Evolutionary conservation across 2,329 filamentous ascomycete species (phyloP).

Genomic region (Peltaster fructicola): DNA sequence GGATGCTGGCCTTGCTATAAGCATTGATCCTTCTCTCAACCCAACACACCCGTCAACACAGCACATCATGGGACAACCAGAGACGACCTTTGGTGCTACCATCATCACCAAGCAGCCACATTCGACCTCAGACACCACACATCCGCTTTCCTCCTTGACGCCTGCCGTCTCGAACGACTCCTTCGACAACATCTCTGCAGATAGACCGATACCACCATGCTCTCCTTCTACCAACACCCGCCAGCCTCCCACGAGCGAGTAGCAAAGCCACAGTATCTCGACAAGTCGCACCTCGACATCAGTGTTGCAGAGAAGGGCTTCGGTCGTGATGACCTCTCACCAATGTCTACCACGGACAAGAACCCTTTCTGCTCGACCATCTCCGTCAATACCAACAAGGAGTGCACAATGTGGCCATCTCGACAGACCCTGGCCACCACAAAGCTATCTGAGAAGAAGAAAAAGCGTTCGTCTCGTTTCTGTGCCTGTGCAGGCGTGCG

Average conservation of each 20-base stretch:
- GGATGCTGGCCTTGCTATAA: too few relatives aligned
- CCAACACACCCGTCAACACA: neutral
- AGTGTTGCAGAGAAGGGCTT: slow-evolving; percentile 23
- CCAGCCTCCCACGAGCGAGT: slow-evolving; percentile 25
- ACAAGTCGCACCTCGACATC: slow-evolving; percentile 6
- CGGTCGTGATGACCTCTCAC: slow-evolving; percentile 14
- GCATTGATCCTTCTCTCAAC: too few relatives aligned
- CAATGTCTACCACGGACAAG: slow-evolving; percentile 16
- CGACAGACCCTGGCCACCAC: slow-evolving; percentile 29
- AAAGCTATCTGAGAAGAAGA: slow-evolving; percentile 20
- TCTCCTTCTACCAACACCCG: slow-evolving; percentile 31
- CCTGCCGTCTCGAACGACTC: slow-evolving; percentile 17
- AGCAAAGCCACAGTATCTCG: slow-evolving; percentile 4
- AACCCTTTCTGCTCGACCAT: slow-evolving; percentile 23
- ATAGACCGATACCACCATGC: slow-evolving; percentile 21
- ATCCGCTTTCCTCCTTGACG: slow-evolving; percentile 19
- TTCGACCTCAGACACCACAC: slow-evolving; percentile 14
- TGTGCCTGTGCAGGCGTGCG: slow-evolving; percentile 21
- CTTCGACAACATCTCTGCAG: slow-evolving; percentile 13
- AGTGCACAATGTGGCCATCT: slow-evolving; percentile 35
- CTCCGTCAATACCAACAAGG: slow-evolving; percentile 26
- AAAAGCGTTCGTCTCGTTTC: slow-evolving; percentile 12
- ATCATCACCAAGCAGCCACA: slow-evolving; percentile 17
- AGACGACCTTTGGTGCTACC: slow-evolving; percentile 25
- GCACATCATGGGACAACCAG: slow-evolving; percentile 3